A percentile compares a stretch with the other conserved stretches of the same genome.
phyloP scores from a whole-genome alignment of 345 rosid genomes.

The Turritis glabra region DNA sequence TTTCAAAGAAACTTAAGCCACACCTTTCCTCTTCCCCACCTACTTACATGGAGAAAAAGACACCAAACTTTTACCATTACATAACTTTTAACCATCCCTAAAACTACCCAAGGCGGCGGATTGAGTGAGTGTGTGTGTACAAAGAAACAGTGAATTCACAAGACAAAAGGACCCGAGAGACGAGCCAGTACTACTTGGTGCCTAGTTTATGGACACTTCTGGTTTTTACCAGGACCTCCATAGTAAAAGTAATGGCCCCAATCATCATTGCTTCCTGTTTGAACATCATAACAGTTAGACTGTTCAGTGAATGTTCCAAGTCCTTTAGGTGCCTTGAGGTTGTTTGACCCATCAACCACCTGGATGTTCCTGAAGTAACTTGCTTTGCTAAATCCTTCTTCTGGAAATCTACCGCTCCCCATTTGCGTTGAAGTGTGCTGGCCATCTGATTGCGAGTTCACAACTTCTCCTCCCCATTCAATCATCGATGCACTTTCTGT shows the following conservation, averaged over 20 bases:
- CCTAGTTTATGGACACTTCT: constrained; percentile 59
- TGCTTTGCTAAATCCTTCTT: constrained; percentile 92
- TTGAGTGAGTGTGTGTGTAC: constrained; percentile 21
- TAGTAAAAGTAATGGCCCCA: constrained; percentile 99
- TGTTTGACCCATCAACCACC: constrained; percentile 83
- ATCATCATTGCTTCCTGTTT: constrained; percentile 80
- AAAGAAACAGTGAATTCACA: constrained; percentile 38
- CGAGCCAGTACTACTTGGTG: constrained; percentile 11
- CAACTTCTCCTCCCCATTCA: constrained; percentile 99
- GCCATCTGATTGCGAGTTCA: constrained; percentile 84
- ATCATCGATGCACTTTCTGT: constrained; percentile 94
- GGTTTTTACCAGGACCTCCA: constrained; percentile 92
- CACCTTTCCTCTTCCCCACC: constrained; percentile 35
- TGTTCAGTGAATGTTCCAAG: constrained; percentile 91
- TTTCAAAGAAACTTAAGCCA: constrained; percentile 39
- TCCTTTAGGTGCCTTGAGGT: constrained; percentile 89
- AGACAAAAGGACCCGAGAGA: constrained; percentile 15
- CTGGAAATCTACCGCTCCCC: constrained; percentile 94
- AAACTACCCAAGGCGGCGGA: constrained; percentile 32
- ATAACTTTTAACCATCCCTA: constrained; percentile 32
- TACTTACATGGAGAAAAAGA: constrained; percentile 34
- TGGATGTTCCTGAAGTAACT: constrained; percentile 92
- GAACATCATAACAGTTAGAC: constrained; percentile 93
- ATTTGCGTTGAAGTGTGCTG: constrained; percentile 91
- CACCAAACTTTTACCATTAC: constrained; percentile 25